Conservation (phyloP, 148 eudicot genomes). For the Nyssa sinensis region DNA sequence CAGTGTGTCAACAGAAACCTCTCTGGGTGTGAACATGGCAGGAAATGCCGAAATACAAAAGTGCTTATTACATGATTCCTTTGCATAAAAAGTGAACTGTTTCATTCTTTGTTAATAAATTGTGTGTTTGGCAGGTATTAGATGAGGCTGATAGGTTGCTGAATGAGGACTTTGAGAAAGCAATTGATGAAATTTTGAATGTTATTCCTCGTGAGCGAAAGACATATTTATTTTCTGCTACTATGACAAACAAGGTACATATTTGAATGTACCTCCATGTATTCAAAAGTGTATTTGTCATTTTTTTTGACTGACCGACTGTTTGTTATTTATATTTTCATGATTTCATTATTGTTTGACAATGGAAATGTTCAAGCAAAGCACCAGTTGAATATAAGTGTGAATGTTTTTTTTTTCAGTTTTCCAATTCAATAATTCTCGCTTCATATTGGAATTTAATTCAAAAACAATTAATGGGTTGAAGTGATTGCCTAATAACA, state of each 20-base stretch:
- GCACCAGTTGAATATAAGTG: not conserved
- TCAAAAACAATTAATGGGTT: not conserved
- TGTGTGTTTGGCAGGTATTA: constrained; percentile 50
- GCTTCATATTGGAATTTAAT: not conserved
- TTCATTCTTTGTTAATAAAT: not conserved
- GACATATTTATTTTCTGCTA: constrained; percentile 85
- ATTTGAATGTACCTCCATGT: not conserved
- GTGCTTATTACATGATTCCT: not conserved
- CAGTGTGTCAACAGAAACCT: no score
- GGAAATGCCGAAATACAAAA: not conserved
- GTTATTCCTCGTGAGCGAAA: constrained; percentile 72
- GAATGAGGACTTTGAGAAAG: constrained; percentile 83
- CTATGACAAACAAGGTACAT: constrained; percentile 86
- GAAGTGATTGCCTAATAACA: no score
- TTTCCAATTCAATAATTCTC: not conserved
- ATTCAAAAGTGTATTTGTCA: not conserved
- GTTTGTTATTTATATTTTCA: not conserved
- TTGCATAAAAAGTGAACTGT: not conserved
- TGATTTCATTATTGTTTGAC: not conserved
- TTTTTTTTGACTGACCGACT: not conserved
- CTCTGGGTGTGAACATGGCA: not conserved
- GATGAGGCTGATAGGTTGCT: constrained; percentile 96
- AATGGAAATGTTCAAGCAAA: not conserved
- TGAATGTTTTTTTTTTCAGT: not conserved
- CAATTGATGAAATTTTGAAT: constrained; percentile 68